Conservation (phyloP, 495 filamentous ascomycete genomes). For the Talaromyces thailandensis region DNA sequence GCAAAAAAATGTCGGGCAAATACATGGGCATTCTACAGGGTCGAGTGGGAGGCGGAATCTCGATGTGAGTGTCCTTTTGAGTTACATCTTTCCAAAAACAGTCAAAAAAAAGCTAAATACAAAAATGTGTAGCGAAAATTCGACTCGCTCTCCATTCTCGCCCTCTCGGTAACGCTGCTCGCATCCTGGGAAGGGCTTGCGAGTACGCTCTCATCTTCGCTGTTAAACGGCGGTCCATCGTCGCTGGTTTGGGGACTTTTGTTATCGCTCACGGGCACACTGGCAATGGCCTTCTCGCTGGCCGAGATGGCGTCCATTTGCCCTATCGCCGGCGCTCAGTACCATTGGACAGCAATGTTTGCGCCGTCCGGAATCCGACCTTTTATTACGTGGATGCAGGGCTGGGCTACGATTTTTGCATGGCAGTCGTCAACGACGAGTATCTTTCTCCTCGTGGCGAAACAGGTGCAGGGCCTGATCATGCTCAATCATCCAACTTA, state of each 20-base stretch:
- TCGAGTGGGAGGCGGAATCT: constrained; percentile 3
- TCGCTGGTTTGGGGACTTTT: constrained; percentile 23
- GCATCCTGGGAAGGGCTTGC: constrained; percentile 28
- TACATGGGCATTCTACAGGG: constrained; percentile 1
- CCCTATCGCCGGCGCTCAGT: constrained; percentile 18
- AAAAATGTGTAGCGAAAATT: constrained; percentile 20
- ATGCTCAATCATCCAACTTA: constrained; percentile 33
- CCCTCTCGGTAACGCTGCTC: constrained; percentile 23
- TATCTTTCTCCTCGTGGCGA: constrained; percentile 25
- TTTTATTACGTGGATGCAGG: constrained; percentile 20
- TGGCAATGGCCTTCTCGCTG: constrained; percentile 16
- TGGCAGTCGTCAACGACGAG: constrained; percentile 28
- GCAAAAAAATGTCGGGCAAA: background rate
- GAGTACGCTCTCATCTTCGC: constrained; percentile 12
- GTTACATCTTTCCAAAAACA: background rate
- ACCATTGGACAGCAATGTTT: constrained; percentile 20
- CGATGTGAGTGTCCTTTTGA: background rate
- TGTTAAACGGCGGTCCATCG: constrained; percentile 22
- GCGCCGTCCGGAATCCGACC: constrained; percentile 12
- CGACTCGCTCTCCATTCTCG: constrained; percentile 23
- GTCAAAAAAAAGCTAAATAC: too few species aligned
- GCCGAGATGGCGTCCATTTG: constrained; percentile 32
- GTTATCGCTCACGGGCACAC: constrained; percentile 16
- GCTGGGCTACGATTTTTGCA: constrained; percentile 28
- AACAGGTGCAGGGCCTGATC: constrained; percentile 33